Evolutionary conservation across 495 filamentous ascomycete genomes (phyloP), one percentile per base, ranked within the genome.

Genomic region (Penicillium ochrochloron): DNA sequence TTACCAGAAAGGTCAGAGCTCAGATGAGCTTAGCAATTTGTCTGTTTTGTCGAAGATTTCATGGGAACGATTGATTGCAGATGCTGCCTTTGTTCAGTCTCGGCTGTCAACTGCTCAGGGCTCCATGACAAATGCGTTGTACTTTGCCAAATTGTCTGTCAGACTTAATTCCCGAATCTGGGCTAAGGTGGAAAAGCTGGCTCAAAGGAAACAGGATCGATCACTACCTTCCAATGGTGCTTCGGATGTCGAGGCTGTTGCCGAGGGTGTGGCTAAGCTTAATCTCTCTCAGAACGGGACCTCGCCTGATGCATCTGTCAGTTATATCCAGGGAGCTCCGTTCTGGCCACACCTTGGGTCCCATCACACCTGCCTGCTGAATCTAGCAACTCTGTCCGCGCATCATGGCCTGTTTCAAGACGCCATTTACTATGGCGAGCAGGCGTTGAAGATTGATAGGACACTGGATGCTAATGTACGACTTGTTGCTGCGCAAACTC

Each of bases 341-440:
- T 94, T 95, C 64, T 99, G 95, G 95, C 80, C 85, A 21, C 79
- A 97, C 8, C 86, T 96, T 41, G 83, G 86, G 35, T 85, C 86
- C 10, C 80, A 97, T 31, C 89, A 91, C 70, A 85, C 84, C 6
- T 85, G 86, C 52, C 75, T 94, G 33, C 69, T 86, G 52, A 88
- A 92, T 59, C 84, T 96, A 6, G 92, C 93, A 5, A 82, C 80
- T 23, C 75, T 96, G 17, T 97, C 91, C 61, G 86, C 91, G 5
- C 88, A 94, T 59, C 84, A 93, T 68, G 94, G 96, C 51, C 84
- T 97, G 73, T 91, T 93, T 66, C 88, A 90, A 56, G 96, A 98
- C 72, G 90, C 94, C 8, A 79, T 94, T n/a, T 95, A 93, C 75
- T 96, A 96, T 68, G 85, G 89, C 8, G 89, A 97, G 65, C 89